Percentiles rank a stretch among this genome's conserved stretches.
phyloP scores from a whole-genome alignment of 2,329 filamentous ascomycete genomes.

The Fusarium algeriense region DNA sequence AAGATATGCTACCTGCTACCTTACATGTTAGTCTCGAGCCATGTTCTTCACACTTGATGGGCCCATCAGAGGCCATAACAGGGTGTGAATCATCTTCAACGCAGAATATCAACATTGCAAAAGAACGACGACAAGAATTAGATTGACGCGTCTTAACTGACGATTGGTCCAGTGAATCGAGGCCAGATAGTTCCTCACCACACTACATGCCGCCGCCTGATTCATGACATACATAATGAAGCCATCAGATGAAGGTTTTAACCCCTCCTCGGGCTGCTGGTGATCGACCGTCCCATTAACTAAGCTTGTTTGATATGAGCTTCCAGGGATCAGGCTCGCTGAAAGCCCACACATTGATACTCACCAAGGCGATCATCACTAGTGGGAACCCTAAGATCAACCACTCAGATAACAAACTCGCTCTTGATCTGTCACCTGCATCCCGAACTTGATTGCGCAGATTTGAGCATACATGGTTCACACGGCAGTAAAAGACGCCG shows the following conservation, averaged over 20 bases:
- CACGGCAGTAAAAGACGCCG: constrained; percentile 10
- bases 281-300: constrained; percentile 7
- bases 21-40: background rate
- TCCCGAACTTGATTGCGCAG: background rate
- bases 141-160: background rate
- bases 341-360: background rate
- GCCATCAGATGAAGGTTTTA: background rate
- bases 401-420: background rate
- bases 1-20: background rate
- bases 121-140: background rate
- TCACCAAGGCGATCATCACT: background rate
- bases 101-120: background rate
- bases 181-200: background rate
- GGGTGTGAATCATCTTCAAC: background rate
- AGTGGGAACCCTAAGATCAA: background rate
- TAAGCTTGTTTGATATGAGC: constrained; percentile 4
- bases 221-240: background rate
- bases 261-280: background rate
- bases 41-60: background rate
- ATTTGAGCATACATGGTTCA: background rate
- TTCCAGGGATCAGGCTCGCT: background rate
- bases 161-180: background rate
- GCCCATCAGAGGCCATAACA: background rate
- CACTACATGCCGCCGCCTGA: background rate
- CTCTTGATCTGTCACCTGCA: background rate